phyloP scores from a whole-genome alignment of 1,284 basidiomycete species.

The Irpex sp. region DNA sequence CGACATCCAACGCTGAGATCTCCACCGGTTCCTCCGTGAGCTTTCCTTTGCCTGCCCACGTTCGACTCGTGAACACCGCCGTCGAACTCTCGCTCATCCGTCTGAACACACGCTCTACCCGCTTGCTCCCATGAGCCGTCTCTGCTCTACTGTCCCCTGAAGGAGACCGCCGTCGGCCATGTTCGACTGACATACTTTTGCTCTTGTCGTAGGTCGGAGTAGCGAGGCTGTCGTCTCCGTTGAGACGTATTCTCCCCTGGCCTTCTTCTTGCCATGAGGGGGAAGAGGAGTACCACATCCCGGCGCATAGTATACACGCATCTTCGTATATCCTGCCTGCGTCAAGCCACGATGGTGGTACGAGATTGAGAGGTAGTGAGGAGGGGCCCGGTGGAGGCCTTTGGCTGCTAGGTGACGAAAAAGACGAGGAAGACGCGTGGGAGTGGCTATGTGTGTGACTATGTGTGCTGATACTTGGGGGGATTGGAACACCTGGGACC shows the following conservation, averaged over 20 bases:
- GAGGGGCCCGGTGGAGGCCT: constrained; percentile 25
- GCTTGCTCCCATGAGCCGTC: not conserved
- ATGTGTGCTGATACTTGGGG: not conserved
- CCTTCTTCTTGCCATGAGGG: constrained; percentile 44
- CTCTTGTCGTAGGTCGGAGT: constrained; percentile 1
- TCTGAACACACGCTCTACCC: constrained; percentile 1
- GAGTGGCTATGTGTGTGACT: not conserved
- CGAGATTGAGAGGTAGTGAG: constrained; percentile 27
- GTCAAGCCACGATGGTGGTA: constrained; percentile 49
- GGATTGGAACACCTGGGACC: constrained; percentile 1
- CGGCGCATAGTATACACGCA: constrained; percentile 73
- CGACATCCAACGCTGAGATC: not conserved
- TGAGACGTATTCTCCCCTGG: constrained; percentile 39
- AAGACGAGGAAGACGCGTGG: constrained; percentile 4
- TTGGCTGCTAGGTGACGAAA: not conserved
- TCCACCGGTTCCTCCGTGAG: not conserved
- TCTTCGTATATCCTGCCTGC: constrained; percentile 79
- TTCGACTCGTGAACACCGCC: not conserved
- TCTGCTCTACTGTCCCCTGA: not conserved
- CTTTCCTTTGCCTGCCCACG: not conserved
- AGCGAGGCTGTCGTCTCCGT: constrained; percentile 56
- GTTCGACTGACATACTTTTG: not conserved
- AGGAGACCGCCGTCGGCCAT: not conserved
- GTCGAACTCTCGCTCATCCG: constrained; percentile 5
- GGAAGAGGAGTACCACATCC: constrained; percentile 51